A percentile compares a stretch with the other conserved stretches of the same genome.
Evolutionary conservation across 2,329 filamentous ascomycete genomes (phyloP).

Genomic region (Apiospora arundinis): DNA sequence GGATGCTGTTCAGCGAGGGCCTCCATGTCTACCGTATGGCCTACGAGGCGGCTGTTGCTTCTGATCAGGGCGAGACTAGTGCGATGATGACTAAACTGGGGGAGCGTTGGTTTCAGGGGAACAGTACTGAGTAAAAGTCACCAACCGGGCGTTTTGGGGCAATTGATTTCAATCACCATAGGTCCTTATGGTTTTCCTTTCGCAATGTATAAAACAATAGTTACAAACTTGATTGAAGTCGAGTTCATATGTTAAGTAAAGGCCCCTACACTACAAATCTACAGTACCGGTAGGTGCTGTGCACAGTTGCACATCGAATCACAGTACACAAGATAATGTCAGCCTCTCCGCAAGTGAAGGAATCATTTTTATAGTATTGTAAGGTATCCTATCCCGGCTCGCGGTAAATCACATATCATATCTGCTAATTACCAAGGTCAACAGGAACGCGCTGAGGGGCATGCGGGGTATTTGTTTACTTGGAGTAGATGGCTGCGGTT

Average conservation of each 20-base stretch:
- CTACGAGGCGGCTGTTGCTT: constrained; percentile 43
- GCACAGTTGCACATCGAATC: not conserved
- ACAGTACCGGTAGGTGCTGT: not conserved
- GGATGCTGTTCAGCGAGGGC: constrained; percentile 45
- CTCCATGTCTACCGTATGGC: constrained; percentile 44
- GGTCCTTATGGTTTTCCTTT: not conserved
- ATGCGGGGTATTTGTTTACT: constrained; percentile 15
- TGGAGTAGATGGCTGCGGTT: not conserved
- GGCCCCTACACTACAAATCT: not conserved
- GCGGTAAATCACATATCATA: not conserved
- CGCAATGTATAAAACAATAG: not conserved
- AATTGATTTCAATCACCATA: not conserved
- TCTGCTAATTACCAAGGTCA: not conserved
- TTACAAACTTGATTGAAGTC: not conserved
- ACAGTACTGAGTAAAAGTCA: not conserved
- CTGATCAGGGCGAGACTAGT: constrained; percentile 35
- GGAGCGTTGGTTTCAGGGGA: constrained; percentile 13
- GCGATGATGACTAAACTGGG: constrained; percentile 33
- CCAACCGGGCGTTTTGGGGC: not conserved
- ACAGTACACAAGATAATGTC: not conserved
- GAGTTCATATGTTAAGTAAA: not conserved
- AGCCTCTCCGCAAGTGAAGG: not conserved
- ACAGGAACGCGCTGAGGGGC: not conserved
- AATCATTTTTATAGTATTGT: not conserved
- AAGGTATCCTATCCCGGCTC: not conserved